Evolutionary conservation across 2,329 filamentous ascomycete species (phyloP), one percentile per base, ranked within the genome.

Genomic region (Lachnellula cervina): DNA sequence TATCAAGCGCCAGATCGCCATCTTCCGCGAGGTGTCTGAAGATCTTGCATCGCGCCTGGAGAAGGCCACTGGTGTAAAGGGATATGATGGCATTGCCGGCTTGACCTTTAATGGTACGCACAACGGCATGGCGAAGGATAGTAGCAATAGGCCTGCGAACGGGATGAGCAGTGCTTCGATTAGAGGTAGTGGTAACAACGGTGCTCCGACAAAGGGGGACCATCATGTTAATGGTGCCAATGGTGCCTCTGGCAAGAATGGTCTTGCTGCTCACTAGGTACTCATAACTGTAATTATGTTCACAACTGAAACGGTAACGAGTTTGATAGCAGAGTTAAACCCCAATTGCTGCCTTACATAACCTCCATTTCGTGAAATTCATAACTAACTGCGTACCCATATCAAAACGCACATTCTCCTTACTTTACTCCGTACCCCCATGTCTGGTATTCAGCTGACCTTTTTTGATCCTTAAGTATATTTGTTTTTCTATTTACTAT

Each of bases 1-100:
- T 3, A 73, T 86, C 69, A 84, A 82, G 75, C 73, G 82, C 16
- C 81, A 86, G 70, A 85, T 86, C 57, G 78, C 76, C 51, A 86
- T 86, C 66, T 86, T 86, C 75, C 74, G 82, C 1, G 82, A 86
- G 65, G 82, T 86, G 0, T 79, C 77, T 6, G 73, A 78, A 0
- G 82, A 86, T 49, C 71, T 86, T 28, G 83, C 82, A 0, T 66
- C 71, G 9, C 72, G 82, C 0, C 66, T 86, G 0, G 83, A 86
- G 74, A 84, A 85, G 74, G 80, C 81, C 0, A 84, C 80, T 2
- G 82, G 83, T 0, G 73, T 84, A 16, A 79, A 82, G 71, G 82
- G 82, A 0, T 84, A 86, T 55, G 73, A 76, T 19, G 79, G 81
- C 0, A 85, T 86, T 47, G 67, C 76, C 4, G 72, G 74, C 2